A percentile compares a stretch with the other conserved stretches of the same genome.
Evolutionary conservation across 192 early-diverging fungal species (phyloP).

Genomic region (Spinellus fusiger): DNA sequence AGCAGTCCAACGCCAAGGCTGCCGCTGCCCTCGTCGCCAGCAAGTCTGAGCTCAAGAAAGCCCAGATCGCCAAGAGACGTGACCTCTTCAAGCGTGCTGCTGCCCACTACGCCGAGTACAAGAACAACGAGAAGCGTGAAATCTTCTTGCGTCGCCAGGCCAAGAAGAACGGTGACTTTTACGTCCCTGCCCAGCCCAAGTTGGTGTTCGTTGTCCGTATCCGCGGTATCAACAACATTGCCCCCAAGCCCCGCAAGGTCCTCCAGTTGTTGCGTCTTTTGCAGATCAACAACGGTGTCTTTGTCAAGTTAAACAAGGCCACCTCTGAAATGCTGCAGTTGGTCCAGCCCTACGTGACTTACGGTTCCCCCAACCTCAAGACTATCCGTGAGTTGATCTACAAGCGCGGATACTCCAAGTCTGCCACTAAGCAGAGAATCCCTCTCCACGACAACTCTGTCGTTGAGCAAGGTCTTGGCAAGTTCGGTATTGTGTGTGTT

Average conservation of each 20-base stretch:
- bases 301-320: constrained; percentile 95
- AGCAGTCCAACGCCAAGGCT: constrained; percentile 68
- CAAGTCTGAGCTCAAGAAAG: constrained; percentile 46
- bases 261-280: constrained; percentile 97
- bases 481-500: constrained; percentile 93
- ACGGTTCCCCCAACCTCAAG: constrained; percentile 97
- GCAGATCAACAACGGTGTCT: constrained; percentile 99
- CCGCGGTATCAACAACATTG: constrained; percentile 99
- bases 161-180: constrained; percentile 86
- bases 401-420: constrained; percentile 99
- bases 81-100: constrained; percentile 99
- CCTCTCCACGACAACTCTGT: constrained; percentile 95
- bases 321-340: constrained; percentile 97
- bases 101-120: constrained; percentile 98
- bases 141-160: constrained; percentile 93
- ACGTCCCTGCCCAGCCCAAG: constrained; percentile 93
- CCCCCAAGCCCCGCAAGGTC: constrained; percentile 99
- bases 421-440: constrained; percentile 93
- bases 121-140: constrained; percentile 80
- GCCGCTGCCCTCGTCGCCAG: constrained; percentile 53
- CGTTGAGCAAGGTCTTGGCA: constrained; percentile 88
- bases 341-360: constrained; percentile 93
- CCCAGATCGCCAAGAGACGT: constrained; percentile 68
- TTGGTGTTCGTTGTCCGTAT: constrained; percentile 98
- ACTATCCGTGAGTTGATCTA: constrained; percentile 98